Percentiles rank a stretch among this genome's conserved stretches.
Conservation (phyloP, 2,329 filamentous ascomycete species). For the Trichoderma endophyticum region DNA sequence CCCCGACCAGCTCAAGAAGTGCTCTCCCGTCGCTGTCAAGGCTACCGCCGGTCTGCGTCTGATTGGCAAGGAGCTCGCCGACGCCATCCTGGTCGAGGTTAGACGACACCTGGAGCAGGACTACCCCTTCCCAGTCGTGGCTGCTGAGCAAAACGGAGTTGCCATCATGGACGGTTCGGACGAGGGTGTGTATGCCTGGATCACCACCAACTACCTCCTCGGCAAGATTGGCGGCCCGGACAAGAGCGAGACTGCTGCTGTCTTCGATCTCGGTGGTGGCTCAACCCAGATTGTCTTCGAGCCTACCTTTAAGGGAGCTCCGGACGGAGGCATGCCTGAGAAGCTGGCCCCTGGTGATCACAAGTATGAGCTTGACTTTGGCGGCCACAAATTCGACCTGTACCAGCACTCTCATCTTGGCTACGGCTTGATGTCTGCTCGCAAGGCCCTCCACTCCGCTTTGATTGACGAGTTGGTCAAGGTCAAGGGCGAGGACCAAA, state of each 20-base stretch:
- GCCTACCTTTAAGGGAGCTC: conserved; percentile 77
- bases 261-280: conserved; percentile 94
- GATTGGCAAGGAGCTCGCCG: conserved; percentile 74
- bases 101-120: conserved; percentile 77
- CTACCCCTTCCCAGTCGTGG: conserved; percentile 93
- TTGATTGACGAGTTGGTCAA: conserved; percentile 71
- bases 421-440: conserved; percentile 93
- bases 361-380: conserved; percentile 90
- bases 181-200: conserved; percentile 98
- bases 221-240: conserved; percentile 96
- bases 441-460: conserved; percentile 75
- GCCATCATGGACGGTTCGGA: conserved; percentile 97
- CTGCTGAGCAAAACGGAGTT: conserved; percentile 79
- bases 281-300: conserved; percentile 99
- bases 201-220: conserved; percentile 96
- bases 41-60: conserved; percentile 91
- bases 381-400: conserved; percentile 83
- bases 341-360: conserved; percentile 86
- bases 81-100: conserved; percentile 83
- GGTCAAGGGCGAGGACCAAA: conserved; percentile 54
- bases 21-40: conserved; percentile 94
- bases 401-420: conserved; percentile 99
- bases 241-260: conserved; percentile 83
- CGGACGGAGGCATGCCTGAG: conserved; percentile 76
- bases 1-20: conserved; percentile 84